Percentiles rank a stretch among this genome's conserved stretches.
phyloP scores from a whole-genome alignment of 2,329 filamentous ascomycete species.

The Parascedosporium putredinis region DNA sequence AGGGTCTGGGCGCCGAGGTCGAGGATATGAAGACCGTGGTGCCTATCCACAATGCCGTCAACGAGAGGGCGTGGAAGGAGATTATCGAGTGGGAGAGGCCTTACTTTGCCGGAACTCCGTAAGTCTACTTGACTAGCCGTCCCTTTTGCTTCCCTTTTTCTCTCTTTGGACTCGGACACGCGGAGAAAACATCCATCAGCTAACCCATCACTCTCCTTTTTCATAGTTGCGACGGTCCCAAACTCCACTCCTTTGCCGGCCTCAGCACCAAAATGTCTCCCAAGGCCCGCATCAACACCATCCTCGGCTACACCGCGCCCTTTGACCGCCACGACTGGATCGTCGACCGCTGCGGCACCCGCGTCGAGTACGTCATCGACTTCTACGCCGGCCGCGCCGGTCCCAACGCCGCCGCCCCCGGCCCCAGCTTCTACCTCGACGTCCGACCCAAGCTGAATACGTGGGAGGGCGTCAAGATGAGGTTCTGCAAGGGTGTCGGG shows the following conservation, averaged over 20 bases:
- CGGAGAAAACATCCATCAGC: not conserved
- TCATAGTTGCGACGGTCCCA: slow-evolving; percentile 63
- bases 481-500: slow-evolving; percentile 39
- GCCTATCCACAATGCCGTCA: slow-evolving; percentile 96
- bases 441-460: slow-evolving; percentile 59
- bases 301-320: slow-evolving; percentile 79
- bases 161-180: not conserved
- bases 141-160: slow-evolving; percentile 3
- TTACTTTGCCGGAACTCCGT: slow-evolving; percentile 47
- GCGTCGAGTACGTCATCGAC: slow-evolving; percentile 93
- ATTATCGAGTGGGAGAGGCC: slow-evolving; percentile 82
- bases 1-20: slow-evolving; percentile 61
- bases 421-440: slow-evolving; percentile 54
- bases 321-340: slow-evolving; percentile 98
- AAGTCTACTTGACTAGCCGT: no score
- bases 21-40: slow-evolving; percentile 85
- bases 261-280: slow-evolving; percentile 62
- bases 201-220: no score
- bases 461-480: slow-evolving; percentile 60
- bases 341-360: slow-evolving; percentile 77
- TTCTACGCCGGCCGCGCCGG: slow-evolving; percentile 78
- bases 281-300: slow-evolving; percentile 68
- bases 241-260: slow-evolving; percentile 75
- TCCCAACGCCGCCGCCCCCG: slow-evolving; percentile 19
- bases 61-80: slow-evolving; percentile 90